Conservation (phyloP, 1,139 yeast genomes). For the Lodderomyces orthopsilosis region DNA sequence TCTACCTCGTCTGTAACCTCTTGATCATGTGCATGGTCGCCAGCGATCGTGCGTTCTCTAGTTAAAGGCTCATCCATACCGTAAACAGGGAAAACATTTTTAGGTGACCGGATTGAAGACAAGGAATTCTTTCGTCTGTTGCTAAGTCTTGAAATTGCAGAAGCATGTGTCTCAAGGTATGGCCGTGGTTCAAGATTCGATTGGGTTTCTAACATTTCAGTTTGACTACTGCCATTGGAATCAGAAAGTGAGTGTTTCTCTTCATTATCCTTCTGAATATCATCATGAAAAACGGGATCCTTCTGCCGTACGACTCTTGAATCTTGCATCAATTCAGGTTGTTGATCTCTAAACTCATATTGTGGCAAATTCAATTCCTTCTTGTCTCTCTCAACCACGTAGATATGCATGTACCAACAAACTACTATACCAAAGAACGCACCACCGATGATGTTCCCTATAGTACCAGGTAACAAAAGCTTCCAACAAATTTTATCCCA, state of each 20-base stretch:
- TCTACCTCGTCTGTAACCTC: neutral
- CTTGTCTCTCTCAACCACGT: conserved; percentile 68
- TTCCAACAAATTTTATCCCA: conserved; percentile 73
- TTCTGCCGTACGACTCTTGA: conserved; percentile 64
- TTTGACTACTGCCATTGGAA: neutral
- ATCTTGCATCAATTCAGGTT: conserved; percentile 71
- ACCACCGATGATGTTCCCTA: conserved; percentile 77
- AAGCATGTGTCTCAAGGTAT: neutral
- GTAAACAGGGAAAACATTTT: conserved; percentile 72
- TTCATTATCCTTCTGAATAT: conserved; percentile 9
- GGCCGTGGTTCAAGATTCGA: neutral
- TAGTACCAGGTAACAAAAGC: conserved; percentile 58
- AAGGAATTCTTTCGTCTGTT: neutral
- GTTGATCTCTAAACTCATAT: conserved; percentile 72
- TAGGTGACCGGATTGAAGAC: conserved; percentile 45
- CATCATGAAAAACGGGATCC: conserved; percentile 16
- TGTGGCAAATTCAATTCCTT: conserved; percentile 57
- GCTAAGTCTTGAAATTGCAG: neutral
- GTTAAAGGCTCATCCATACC: conserved; percentile 68
- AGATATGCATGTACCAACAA: conserved; percentile 68
- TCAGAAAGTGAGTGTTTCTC: neutral
- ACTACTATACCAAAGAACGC: conserved; percentile 55
- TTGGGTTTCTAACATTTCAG: neutral
- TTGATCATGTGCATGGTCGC: conserved; percentile 18
- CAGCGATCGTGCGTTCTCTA: conserved; percentile 58